These are phyloP conservation scores for Zygosaccharomyces lentus DNA, from an alignment of 805 yeast genomes.

Conservation along the genomic window DNA sequence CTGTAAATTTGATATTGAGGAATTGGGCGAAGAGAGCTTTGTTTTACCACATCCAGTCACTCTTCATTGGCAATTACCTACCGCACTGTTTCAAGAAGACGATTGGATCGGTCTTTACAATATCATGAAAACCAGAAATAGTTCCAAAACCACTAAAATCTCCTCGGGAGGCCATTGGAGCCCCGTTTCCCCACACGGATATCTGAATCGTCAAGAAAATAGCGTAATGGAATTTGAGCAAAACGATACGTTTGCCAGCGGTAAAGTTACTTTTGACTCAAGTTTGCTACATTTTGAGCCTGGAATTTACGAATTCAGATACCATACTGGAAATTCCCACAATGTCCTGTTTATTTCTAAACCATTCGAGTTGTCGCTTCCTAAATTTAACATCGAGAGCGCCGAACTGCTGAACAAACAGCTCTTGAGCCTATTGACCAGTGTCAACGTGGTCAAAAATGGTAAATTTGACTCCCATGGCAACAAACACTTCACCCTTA, in stretches of 20 bases:
- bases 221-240: slow-evolving; percentile 13
- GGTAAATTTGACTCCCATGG: slow-evolving; percentile 21
- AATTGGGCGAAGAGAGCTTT: slow-evolving; percentile 34
- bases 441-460: slow-evolving; percentile 24
- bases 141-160: slow-evolving; percentile 52
- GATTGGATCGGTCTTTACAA: slow-evolving; percentile 81
- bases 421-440: slow-evolving; percentile 19
- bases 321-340: slow-evolving; percentile 63
- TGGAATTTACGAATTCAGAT: slow-evolving; percentile 71
- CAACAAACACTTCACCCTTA: slow-evolving; percentile 25
- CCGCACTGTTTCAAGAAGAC: slow-evolving; percentile 39
- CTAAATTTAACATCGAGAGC: slow-evolving; percentile 32
- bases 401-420: slow-evolving; percentile 20
- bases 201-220: slow-evolving; percentile 23
- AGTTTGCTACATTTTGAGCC: slow-evolving; percentile 55
- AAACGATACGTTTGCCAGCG: slow-evolving; percentile 33
- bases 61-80: slow-evolving; percentile 53
- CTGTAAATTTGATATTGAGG: slow-evolving; percentile 30
- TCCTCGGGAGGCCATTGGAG: slow-evolving; percentile 67
- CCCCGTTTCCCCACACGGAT: slow-evolving; percentile 39
- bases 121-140: slow-evolving; percentile 53
- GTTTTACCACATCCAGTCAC: slow-evolving; percentile 41
- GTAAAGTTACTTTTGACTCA: slow-evolving; percentile 47
- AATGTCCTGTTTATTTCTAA: slow-evolving; percentile 61
- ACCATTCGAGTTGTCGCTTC: slow-evolving; percentile 58